Base-by-base conservation (phyloP, 2,329 filamentous ascomycete species). In the Fusarium buxicola region DNA sequence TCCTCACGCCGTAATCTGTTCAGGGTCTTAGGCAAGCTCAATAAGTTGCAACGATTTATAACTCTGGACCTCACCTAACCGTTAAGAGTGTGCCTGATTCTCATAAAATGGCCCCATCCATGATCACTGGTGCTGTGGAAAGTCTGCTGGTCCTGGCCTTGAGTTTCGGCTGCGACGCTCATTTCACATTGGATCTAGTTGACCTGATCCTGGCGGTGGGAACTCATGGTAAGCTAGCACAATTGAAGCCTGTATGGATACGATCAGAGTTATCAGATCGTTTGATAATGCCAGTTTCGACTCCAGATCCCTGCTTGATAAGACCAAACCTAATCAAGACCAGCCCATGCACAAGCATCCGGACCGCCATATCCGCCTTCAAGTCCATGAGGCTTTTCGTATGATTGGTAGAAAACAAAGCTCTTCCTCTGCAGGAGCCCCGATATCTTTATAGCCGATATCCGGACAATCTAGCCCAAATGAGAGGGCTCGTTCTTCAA, bases 241-340 rank as follows among this genome's bases (percentile, higher is more conserved):
- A 31, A 45, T 32, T 45, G 25, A 31, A 31, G 41, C 28, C 27
- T 30, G 41, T 25, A 10, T 9, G 27, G 28, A 45, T 45, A 45
- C 28, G 28, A 47, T 47, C 55, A 55, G 36, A 59, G 56, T 59
- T 59, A 59, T 59, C 51, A 51, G 51, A 59, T 59, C 45, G 55
- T 59, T 51, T 59, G 56, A 59, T 59, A 59, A 46, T 35, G 15
- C 39, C 32, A 16, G 27, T 31, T 31, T 38, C 6, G 7, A 3
- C 16, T 21, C 21, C 6, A 6, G 21, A 21, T 6, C 21, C 21
- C 21, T 21, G 21, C 4, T 21, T 6, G 21, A 21, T n/a, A n/a
- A n/a, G n/a, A n/a, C n/a, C n/a, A n/a, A n/a, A n/a, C n/a, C n/a
- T n/a, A n/a, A n/a, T n/a, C n/a, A n/a, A n/a, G n/a, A n/a, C n/a